phyloP scores from a whole-genome alignment of 768 basidiomycete genomes.

The Naganishia vishniacii region DNA sequence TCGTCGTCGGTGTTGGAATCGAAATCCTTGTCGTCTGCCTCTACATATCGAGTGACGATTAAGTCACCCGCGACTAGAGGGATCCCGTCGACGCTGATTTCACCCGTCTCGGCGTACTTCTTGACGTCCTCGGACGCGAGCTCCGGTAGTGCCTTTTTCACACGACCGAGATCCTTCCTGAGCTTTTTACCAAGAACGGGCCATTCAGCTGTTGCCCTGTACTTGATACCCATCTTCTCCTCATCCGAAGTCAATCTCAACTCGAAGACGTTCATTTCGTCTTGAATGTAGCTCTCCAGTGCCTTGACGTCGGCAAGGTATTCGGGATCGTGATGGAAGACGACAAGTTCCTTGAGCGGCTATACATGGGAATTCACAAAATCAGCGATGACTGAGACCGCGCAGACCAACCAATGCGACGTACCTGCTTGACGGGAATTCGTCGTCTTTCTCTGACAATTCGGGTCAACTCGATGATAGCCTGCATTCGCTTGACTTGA shows the following conservation, averaged over 20 bases:
- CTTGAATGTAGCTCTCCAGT: constrained; percentile 79
- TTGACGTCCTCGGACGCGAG: constrained; percentile 79
- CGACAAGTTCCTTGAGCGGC: constrained; percentile 81
- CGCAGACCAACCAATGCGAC: constrained; percentile 23
- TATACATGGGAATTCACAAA: constrained; percentile 44
- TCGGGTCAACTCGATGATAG: constrained; percentile 85
- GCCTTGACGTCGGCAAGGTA: constrained; percentile 81
- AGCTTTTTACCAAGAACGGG: constrained; percentile 86
- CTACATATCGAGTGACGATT: constrained; percentile 82
- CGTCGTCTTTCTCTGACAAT: constrained; percentile 80
- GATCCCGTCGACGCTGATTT: constrained; percentile 80
- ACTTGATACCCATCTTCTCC: constrained; percentile 73
- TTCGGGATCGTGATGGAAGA: constrained; percentile 81
- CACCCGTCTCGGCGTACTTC: constrained; percentile 65
- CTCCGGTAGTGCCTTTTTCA: constrained; percentile 76
- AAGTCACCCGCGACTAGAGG: constrained; percentile 85
- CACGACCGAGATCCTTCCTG: constrained; percentile 80
- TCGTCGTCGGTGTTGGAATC: constrained; percentile 77
- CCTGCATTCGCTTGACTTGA: constrained; percentile 88
- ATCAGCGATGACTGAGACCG: too few species aligned
- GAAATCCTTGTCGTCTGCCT: constrained; percentile 58
- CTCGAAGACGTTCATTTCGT: constrained; percentile 90
- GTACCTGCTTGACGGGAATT: constrained; percentile 73
- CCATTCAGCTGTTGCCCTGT: constrained; percentile 91
- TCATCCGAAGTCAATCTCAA: constrained; percentile 87